Evolutionary conservation across 2,329 filamentous ascomycete genomes (phyloP).

Genomic region (Samsoniella hepiali): DNA sequence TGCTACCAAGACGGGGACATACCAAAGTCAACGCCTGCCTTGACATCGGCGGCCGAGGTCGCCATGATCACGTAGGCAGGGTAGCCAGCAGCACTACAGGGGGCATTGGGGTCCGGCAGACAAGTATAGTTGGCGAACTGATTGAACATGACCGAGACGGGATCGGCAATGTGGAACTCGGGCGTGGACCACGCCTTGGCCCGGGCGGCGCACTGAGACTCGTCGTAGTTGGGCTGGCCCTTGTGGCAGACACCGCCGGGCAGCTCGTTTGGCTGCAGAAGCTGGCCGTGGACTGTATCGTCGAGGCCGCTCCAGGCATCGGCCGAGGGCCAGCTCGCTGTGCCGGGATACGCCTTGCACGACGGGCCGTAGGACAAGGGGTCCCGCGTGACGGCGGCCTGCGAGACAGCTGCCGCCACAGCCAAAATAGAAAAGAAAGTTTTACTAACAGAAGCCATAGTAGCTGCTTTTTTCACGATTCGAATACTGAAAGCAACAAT

Average conservation of each 20-base stretch:
- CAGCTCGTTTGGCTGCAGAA: conserved; percentile 3
- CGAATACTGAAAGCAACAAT: too few species aligned
- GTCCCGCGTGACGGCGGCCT: neutral
- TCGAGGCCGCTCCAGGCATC: conserved; percentile 11
- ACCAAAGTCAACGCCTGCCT: conserved; percentile 43
- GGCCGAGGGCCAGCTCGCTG: neutral
- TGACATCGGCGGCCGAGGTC: conserved; percentile 32
- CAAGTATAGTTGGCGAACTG: conserved; percentile 51
- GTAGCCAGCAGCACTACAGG: conserved; percentile 35
- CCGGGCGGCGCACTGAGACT: conserved; percentile 27
- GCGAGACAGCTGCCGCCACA: neutral
- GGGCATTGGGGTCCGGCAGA: conserved; percentile 37
- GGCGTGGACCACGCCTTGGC: conserved; percentile 28
- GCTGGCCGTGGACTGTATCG: conserved; percentile 5
- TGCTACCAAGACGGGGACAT: conserved; percentile 1
- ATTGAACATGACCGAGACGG: conserved; percentile 34
- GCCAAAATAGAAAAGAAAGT: neutral
- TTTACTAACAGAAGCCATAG: neutral
- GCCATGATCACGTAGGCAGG: conserved; percentile 37
- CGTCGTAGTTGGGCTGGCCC: conserved; percentile 26
- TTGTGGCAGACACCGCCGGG: conserved; percentile 32
- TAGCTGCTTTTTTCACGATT: neutral
- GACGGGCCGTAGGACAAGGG: neutral
- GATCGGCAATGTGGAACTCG: conserved; percentile 29
- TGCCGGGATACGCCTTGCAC: conserved; percentile 13